These are phyloP conservation scores for Arthrobotrys sphaeroides DNA, from an alignment of 2,329 filamentous ascomycete genomes.

Conservation along the genomic window DNA sequence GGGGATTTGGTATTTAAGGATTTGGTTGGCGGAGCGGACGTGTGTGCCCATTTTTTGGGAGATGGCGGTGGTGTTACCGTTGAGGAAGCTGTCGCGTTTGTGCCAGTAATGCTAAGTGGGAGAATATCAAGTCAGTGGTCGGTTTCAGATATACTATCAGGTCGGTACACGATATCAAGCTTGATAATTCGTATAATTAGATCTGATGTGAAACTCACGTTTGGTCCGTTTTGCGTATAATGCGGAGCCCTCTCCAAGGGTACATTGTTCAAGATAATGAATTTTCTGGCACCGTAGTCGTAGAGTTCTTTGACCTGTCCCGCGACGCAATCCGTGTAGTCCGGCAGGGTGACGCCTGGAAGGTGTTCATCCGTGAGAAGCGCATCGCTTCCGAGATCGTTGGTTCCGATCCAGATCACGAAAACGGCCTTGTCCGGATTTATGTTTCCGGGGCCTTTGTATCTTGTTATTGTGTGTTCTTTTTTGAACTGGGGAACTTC, in stretches of 20 bases:
- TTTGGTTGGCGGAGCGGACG: conserved; percentile 40
- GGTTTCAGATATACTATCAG: conserved; percentile 65
- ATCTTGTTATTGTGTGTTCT: conserved; percentile 60
- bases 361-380: conserved; percentile 74
- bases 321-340: conserved; percentile 76
- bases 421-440: conserved; percentile 73
- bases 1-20: conserved; percentile 42
- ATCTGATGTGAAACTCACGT: conserved; percentile 62
- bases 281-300: conserved; percentile 72
- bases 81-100: conserved; percentile 43
- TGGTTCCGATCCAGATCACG: conserved; percentile 81
- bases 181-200: conserved; percentile 61
- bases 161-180: conserved; percentile 67
- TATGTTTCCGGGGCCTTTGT: conserved; percentile 57
- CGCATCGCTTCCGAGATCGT: conserved; percentile 74
- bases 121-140: conserved; percentile 66
- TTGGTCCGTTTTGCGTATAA: conserved; percentile 67
- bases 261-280: conserved; percentile 75
- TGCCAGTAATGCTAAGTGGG: conserved; percentile 58
- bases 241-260: conserved; percentile 75
- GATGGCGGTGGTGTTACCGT: conserved; percentile 45
- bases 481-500: conserved; percentile 69
- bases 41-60: conserved; percentile 42
- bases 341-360: conserved; percentile 68
- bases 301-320: conserved; percentile 72